Base-by-base conservation (phyloP, 2,329 filamentous ascomycete species). In the Epichloe hybrida region DNA sequence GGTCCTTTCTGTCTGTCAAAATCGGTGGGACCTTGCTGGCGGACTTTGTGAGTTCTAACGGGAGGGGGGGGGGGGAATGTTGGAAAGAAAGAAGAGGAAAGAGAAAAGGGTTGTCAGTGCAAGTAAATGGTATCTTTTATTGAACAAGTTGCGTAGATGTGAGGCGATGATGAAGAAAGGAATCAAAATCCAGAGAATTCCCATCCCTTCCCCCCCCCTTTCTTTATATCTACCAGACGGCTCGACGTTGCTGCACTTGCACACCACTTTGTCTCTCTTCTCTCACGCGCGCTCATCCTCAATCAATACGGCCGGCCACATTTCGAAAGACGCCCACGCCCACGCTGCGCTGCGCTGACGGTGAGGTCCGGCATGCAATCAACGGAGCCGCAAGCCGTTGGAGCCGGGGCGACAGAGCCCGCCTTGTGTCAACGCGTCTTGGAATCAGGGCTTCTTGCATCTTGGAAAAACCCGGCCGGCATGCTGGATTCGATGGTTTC, bases 401-500 rank as follows among this genome's bases (percentile, higher is more conserved):
- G 43, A 36, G 5, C 5, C n/a, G 17, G 6, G 6, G 43, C 12
- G 43, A 17, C 17, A 15, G 43, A 45, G 17, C 17, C 17, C 17
- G 17, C 17, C 17, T 17, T 17, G 17, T 17, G 17, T 17, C 17
- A 17, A 44, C 42, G 42, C 42, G 40, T 42, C 20, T 23, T 27
- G 17, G 17, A 21, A 21, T 5, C 21, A 11, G 1, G 27, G 3
- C 4, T 11, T 7, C 5, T 31, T 31, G 8, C 27, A 11, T 31
- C 8, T 31, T 31, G 27, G 17, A 17, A 17, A 4, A 9, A 9
- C 12, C 27, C 27, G 7, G 27, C 27, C 21, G 47, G 40, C 15
- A 49, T 49, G 47, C 23, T 35, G 39, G 7, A 21, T n/a, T 40
- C 47, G 36, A 49, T 49, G 47, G 47, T 49, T 49, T 49, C 38